Evolutionary conservation across 73 alveolate genomes (phyloP).

Genomic region (Uronychia binucleata): DNA sequence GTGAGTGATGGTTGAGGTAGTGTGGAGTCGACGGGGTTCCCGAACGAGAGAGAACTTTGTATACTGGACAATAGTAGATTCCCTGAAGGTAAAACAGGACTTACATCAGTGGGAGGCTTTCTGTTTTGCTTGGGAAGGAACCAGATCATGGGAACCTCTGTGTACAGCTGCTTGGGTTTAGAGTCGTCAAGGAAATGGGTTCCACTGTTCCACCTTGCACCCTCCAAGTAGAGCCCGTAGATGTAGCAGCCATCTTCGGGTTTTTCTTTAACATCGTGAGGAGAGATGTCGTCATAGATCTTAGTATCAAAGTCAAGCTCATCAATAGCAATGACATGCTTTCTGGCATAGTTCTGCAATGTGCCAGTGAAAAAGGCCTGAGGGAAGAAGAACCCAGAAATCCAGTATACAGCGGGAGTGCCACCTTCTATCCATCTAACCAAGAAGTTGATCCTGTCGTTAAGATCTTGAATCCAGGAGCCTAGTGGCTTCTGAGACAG

Average conservation of each 20-base stretch:
- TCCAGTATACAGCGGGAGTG: slow-evolving; percentile 98
- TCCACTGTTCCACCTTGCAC: slow-evolving; percentile 97
- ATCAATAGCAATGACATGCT: slow-evolving; percentile 98
- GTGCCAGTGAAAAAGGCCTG: slow-evolving; percentile 99
- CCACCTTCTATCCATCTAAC: slow-evolving; percentile 96
- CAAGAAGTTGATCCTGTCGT: slow-evolving; percentile 91
- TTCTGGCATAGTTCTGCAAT: slow-evolving; percentile 99
- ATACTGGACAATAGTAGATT: slow-evolving; percentile 92
- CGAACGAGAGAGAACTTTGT: slow-evolving; percentile 93
- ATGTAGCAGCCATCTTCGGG: slow-evolving; percentile 97
- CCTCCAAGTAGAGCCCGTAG: slow-evolving; percentile 97
- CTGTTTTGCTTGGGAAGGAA: slow-evolving; percentile 95
- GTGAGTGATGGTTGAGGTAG: slow-evolving; percentile 96
- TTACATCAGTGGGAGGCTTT: slow-evolving; percentile 76
- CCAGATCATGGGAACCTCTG: slow-evolving; percentile 98
- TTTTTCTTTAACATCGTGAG: slow-evolving; percentile 86
- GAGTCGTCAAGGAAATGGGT: slow-evolving; percentile 95
- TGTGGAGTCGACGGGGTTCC: slow-evolving; percentile 99
- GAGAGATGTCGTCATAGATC: slow-evolving; percentile 89
- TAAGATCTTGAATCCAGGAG: slow-evolving; percentile 94
- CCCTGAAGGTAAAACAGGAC: slow-evolving; percentile 42
- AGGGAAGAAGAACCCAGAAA: slow-evolving; percentile 98
- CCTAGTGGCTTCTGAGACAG: slow-evolving; percentile 94
- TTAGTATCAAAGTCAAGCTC: slow-evolving; percentile 88
- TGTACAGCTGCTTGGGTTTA: slow-evolving; percentile 93